A percentile compares a stretch with the other conserved stretches of the same genome.
Evolutionary conservation across 192 early-diverging fungal genomes (phyloP).

Genomic region (Entomortierella chlamydospora): DNA sequence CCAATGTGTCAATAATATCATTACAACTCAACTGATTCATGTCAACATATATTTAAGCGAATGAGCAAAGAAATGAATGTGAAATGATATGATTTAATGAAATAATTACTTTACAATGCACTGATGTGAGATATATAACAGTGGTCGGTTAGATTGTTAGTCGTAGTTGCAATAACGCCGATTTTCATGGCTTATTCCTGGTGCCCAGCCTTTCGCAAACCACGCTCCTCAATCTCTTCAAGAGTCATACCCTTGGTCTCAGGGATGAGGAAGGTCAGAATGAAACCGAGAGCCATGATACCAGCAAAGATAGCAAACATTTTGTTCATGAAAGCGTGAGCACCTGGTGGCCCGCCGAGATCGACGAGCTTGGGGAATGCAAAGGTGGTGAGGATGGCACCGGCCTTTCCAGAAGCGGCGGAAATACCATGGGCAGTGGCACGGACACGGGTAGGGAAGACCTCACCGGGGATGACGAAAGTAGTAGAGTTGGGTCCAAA

Average conservation of each 20-base stretch:
- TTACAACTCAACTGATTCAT: no score
- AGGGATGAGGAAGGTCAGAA: constrained; percentile 74
- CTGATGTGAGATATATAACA: no score
- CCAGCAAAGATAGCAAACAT: constrained; percentile 65
- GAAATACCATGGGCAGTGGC: constrained; percentile 84
- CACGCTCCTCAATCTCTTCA: constrained; percentile 71
- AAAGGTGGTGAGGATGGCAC: constrained; percentile 75
- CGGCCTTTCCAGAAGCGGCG: constrained; percentile 80
- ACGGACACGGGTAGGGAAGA: constrained; percentile 80
- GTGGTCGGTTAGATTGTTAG: no score
- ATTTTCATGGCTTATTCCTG: background rate
- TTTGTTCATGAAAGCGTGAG: constrained; percentile 61
- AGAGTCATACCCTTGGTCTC: constrained; percentile 79
- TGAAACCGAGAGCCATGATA: constrained; percentile 65
- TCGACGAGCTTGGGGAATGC: constrained; percentile 65
- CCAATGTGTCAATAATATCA: no score
- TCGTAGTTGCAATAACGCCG: no score
- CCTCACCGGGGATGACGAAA: constrained; percentile 80
- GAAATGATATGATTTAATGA: no score
- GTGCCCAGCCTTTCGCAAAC: background rate
- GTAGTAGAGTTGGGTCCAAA: constrained; percentile 86
- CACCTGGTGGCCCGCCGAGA: constrained; percentile 50
- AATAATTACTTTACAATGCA: no score
- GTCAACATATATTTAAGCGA: no score
- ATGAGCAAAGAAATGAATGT: no score